phyloP scores from a whole-genome alignment of 805 yeast genomes.

The Metschnikowia cubensis region DNA sequence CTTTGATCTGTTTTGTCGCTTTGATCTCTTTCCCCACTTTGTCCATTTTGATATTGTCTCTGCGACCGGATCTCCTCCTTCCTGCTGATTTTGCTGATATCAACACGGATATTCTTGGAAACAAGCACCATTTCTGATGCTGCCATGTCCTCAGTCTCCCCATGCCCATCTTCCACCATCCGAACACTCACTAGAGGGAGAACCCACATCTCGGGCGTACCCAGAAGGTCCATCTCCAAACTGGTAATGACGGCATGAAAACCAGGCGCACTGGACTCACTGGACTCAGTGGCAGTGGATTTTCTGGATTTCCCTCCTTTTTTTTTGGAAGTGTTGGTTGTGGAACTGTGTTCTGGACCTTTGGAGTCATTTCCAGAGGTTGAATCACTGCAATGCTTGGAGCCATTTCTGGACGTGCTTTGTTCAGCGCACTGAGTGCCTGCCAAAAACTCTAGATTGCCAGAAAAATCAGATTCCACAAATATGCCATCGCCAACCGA shows the following conservation, averaged over 20 bases:
- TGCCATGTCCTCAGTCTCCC: neutral
- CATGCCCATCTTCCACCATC: neutral
- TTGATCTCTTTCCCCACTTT: no score
- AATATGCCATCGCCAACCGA: slow-evolving; percentile 52
- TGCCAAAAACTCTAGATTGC: neutral
- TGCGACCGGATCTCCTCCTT: slow-evolving; percentile 43
- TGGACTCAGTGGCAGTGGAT: no score
- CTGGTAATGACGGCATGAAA: neutral
- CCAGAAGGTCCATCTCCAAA: slow-evolving; percentile 2
- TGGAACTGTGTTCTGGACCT: no score
- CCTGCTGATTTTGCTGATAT: slow-evolving; percentile 39
- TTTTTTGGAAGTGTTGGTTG: no score
- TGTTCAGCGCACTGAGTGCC: no score
- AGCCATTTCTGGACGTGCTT: no score
- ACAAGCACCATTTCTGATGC: slow-evolving; percentile 50
- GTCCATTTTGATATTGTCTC: slow-evolving; percentile 21
- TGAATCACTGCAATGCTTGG: no score
- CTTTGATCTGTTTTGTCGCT: no score
- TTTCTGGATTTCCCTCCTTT: no score
- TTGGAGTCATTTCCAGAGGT: no score
- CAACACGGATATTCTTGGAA: slow-evolving; percentile 44
- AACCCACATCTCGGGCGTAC: slow-evolving; percentile 1
- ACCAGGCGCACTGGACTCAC: neutral
- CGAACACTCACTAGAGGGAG: neutral
- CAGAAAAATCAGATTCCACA: slow-evolving; percentile 16